phyloP scores from a whole-genome alignment of 768 basidiomycete species.

The Xerocomus brunneocitrinus region DNA sequence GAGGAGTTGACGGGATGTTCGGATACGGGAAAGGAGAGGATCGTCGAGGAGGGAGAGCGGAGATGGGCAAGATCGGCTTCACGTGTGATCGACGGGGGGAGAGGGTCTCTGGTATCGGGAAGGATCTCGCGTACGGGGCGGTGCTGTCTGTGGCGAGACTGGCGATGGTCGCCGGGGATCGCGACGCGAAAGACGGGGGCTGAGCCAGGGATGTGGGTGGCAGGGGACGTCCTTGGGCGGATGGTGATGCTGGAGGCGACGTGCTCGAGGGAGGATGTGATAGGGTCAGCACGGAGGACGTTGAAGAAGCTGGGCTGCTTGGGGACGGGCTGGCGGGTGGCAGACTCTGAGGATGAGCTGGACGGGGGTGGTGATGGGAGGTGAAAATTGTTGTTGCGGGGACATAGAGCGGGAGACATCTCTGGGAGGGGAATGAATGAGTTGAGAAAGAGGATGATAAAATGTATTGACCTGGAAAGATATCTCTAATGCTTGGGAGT shows the following conservation, averaged over 20 bases:
- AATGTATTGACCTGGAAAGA: conserved; percentile 45
- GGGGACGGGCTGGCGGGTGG: conserved; percentile 8
- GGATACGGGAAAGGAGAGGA: conserved; percentile 32
- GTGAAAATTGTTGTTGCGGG: not conserved
- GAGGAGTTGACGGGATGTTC: conserved; percentile 25
- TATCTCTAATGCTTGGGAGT: conserved; percentile 51
- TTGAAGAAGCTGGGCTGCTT: conserved; percentile 34
- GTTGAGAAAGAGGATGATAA: not conserved
- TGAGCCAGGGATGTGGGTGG: conserved; percentile 16
- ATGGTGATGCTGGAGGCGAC: conserved; percentile 40
- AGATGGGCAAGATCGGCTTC: conserved; percentile 28
- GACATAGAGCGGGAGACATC: not conserved
- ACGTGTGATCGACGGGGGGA: conserved; percentile 28
- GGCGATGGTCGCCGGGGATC: conserved; percentile 21
- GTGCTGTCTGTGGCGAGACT: conserved; percentile 15
- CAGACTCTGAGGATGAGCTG: conserved; percentile 27
- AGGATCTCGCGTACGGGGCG: conserved; percentile 22
- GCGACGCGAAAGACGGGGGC: conserved; percentile 39
- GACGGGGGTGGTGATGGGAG: conserved; percentile 24
- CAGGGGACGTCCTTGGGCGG: conserved; percentile 27
- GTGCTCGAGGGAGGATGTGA: conserved; percentile 40
- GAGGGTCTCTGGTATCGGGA: conserved; percentile 21
- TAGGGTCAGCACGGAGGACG: conserved; percentile 42
- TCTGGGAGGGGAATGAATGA: conserved; percentile 1
- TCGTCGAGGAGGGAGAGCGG: conserved; percentile 30